Evolutionary conservation across 495 filamentous ascomycete species (phyloP).

Genomic region (Sordaria brevicollis): DNA sequence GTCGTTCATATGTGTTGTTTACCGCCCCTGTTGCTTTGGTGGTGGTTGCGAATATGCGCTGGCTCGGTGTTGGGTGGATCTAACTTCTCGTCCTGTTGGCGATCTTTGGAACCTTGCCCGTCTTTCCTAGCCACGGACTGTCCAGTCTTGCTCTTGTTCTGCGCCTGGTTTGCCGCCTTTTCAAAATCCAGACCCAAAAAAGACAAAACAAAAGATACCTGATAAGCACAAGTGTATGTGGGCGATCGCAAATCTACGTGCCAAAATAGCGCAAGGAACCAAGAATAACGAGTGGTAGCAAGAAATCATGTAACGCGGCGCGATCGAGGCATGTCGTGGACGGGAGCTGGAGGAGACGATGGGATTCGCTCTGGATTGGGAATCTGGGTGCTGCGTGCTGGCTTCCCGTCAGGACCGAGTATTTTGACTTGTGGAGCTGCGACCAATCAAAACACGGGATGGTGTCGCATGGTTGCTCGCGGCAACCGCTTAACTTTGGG

Average conservation of each 20-base stretch:
- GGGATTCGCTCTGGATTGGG: background rate
- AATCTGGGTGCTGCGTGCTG: conserved; percentile 5
- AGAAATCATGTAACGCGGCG: conserved; percentile 14
- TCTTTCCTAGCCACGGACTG: background rate
- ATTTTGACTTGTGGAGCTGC: conserved; percentile 14
- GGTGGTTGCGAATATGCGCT: conserved; percentile 4
- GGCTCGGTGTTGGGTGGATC: background rate
- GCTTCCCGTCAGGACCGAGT: conserved; percentile 11
- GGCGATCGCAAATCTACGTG: conserved; percentile 17
- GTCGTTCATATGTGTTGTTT: background rate
- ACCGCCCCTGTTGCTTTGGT: conserved; percentile 2
- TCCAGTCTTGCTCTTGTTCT: background rate
- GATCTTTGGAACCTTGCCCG: background rate
- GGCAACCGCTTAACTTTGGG: conserved; percentile 11
- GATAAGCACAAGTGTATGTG: background rate
- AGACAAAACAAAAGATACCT: background rate
- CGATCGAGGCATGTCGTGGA: conserved; percentile 11
- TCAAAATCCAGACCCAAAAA: background rate
- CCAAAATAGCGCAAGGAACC: conserved; percentile 18
- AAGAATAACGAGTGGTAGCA: conserved; percentile 11
- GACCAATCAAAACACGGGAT: conserved; percentile 12
- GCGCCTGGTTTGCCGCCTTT: background rate
- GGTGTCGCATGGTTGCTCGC: conserved; percentile 10
- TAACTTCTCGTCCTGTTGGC: background rate
- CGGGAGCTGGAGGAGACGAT: background rate